A percentile compares a stretch with the other conserved stretches of the same genome.
Evolutionary conservation across 192 early-diverging fungal species (phyloP).

Genomic region (Jimgerdemannia flammicorona): DNA sequence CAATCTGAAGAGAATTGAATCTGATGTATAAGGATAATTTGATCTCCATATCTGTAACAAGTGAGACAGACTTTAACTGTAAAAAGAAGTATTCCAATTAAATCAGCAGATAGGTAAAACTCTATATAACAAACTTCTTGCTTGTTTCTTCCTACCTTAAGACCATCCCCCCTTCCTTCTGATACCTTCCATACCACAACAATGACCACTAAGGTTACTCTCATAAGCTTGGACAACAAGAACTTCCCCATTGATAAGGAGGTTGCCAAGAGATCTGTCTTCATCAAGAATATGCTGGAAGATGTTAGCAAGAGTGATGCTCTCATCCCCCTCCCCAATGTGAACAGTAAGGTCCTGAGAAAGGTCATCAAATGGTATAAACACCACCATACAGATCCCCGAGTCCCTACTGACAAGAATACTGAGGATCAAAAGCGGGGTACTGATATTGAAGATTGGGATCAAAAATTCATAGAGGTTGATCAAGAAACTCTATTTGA

Average conservation of each 20-base stretch:
- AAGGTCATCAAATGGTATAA: slow-evolving; percentile 84
- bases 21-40: no score
- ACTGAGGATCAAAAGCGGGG: slow-evolving; percentile 54
- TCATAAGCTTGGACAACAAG: slow-evolving; percentile 61
- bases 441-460: slow-evolving; percentile 78
- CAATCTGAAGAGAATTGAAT: no score
- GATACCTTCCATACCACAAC: no score
- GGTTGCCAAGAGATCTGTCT: slow-evolving; percentile 66
- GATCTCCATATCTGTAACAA: no score
- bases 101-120: no score
- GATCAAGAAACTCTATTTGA: slow-evolving; percentile 80
- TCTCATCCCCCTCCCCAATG: slow-evolving; percentile 78
- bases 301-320: slow-evolving; percentile 65
- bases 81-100: no score
- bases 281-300: slow-evolving; percentile 82
- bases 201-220: slow-evolving; percentile 35
- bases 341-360: slow-evolving; percentile 63
- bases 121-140: no score
- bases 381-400: slow-evolving; percentile 73
- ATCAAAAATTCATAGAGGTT: slow-evolving; percentile 73
- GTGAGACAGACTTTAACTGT: no score
- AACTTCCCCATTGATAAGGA: slow-evolving; percentile 60
- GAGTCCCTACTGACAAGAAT: slow-evolving; percentile 44
- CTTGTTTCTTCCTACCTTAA: no score
- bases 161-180: no score